phyloP scores from a whole-genome alignment of 2,329 filamentous ascomycete species.

The Penicillium sp. region DNA sequence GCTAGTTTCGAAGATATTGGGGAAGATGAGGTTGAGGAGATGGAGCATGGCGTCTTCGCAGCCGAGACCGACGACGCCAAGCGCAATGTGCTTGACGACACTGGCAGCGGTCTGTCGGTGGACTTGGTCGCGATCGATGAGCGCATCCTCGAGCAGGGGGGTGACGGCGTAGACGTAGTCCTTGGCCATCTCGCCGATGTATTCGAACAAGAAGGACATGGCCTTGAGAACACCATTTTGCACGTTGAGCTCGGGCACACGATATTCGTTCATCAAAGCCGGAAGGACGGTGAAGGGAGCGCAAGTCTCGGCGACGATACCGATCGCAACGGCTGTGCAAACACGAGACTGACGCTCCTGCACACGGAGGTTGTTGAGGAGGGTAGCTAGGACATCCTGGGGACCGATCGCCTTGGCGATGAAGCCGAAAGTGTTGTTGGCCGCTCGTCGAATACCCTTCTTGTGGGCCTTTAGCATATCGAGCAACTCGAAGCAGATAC shows the following conservation, averaged over 20 bases:
- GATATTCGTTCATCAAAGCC: conserved; percentile 98
- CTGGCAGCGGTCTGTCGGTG: conserved; percentile 94
- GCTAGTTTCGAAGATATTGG: conserved; percentile 95
- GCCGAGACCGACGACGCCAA: conserved; percentile 94
- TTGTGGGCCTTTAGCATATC: conserved; percentile 99
- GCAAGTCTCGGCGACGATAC: conserved; percentile 97
- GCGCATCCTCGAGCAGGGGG: conserved; percentile 88
- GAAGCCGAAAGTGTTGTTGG: conserved; percentile 99
- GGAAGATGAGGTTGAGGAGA: conserved; percentile 90
- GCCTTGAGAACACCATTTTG: conserved; percentile 98
- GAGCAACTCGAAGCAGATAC: conserved; percentile 96
- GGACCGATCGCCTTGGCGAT: conserved; percentile 98
- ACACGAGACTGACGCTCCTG: conserved; percentile 98
- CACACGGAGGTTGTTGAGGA: conserved; percentile 94
- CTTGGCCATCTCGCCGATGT: conserved; percentile 99
- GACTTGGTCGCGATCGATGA: conserved; percentile 97
- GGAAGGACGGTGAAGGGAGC: conserved; percentile 98
- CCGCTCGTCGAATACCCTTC: conserved; percentile 95
- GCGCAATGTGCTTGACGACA: conserved; percentile 95
- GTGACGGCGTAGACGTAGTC: conserved; percentile 99
- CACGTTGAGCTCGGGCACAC: conserved; percentile 95
- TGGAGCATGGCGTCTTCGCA: conserved; percentile 99
- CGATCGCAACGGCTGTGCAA: conserved; percentile 96
- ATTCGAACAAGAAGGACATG: conserved; percentile 95
- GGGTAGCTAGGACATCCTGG: conserved; percentile 90